Evolutionary conservation across 1,139 yeast genomes (phyloP), one percentile per base, ranked within the genome.

Genomic region (Yamadazyma atmosphaerica): DNA sequence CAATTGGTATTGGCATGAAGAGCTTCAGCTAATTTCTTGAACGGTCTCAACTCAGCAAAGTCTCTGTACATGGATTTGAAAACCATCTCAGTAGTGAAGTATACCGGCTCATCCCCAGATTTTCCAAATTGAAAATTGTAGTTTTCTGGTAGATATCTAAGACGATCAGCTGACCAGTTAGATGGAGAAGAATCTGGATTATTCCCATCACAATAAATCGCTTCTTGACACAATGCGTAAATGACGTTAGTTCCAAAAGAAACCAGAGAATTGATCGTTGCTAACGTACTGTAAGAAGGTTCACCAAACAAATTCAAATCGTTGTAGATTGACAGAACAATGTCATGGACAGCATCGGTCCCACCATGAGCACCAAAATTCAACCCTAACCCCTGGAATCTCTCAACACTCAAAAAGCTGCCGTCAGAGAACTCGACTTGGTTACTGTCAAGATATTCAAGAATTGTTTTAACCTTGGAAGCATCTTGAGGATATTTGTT

Each of bases 71-170:
- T 74, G 11, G 74, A 68, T 41, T 67, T 63, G 53, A 58, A 75
- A 28, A 78, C 79, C 79, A 78, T 77, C 49, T 79, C 83, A 6
- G 83, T 80, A 1, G 81, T 76, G 52, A 79, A 78, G 43, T 55
- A 72, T n/a, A 72, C 59, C 3, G 67, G 61, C 1, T 42, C 53
- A 9, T 40, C 32, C 0, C 32, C 33, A 4, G 42, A 43, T 16
- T 37, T 39, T 6, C 45, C 40, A 38, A 46, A 58, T 1, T 61
- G 62, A 46, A 58, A 69, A 11, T 47, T 39, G 13, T 46, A 47
- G 43, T 67, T 58, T 4, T 55, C 64, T 2, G 58, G 50, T 2
- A 40, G 36, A 24, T 55, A 51, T 35, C 77, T 58, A 26, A 65
- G 49, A 36, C 76, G 56, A 21, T 72, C 70, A 2, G 81, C 81